Evolutionary conservation across 2,329 filamentous ascomycete genomes (phyloP), one percentile per base, ranked within the genome.

Genomic region (Colletotrichum tanaceti): DNA sequence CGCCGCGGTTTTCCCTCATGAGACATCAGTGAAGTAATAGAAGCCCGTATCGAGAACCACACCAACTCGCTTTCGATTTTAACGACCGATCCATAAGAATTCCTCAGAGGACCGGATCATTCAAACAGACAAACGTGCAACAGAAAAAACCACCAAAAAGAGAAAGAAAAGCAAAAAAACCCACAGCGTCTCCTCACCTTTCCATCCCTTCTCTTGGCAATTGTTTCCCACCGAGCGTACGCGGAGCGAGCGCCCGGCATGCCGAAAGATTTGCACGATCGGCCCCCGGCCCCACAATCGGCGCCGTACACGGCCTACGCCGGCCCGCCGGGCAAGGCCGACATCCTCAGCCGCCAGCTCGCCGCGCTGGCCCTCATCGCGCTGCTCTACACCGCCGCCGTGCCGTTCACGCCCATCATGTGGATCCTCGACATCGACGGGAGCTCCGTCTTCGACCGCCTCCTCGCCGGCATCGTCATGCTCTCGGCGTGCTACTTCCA

Each of bases 381-480:
- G 10, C 71, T 73, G 1, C 70, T 73, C 11, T 73, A 72, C 68
- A 71, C 70, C 35, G 72, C 72, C 58, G 68, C 72, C 28, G 70
- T 65, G 4, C 72, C 72, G 16, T 73, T 73, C 65, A 71, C 61
- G 2, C 72, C 72, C 1, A 49, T 72, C 22, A 38, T 58, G 20
- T 73, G 71, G 72, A 13, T 72, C 0, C 24, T 73, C 32, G 47
- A 65, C 28, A 43, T 71, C 18, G 65, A 72, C 13, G 72, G 71
- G 24, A 80, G 84, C 66, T 84, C 83, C 75, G 77, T 79, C 60
- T 78, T 81, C 59, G 85, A 85, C 73, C 80, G 82, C 68, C 76
- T 84, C 61, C 78, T 81, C 20, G 78, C 80, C 38, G 77, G 79
- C 22, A 77, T 78, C 39, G 72, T 76, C 24, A 74, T 32, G 28